These are phyloP conservation scores for Lotus japonicus DNA, from an alignment of 306 rosid genomes.

Conservation along the genomic window DNA sequence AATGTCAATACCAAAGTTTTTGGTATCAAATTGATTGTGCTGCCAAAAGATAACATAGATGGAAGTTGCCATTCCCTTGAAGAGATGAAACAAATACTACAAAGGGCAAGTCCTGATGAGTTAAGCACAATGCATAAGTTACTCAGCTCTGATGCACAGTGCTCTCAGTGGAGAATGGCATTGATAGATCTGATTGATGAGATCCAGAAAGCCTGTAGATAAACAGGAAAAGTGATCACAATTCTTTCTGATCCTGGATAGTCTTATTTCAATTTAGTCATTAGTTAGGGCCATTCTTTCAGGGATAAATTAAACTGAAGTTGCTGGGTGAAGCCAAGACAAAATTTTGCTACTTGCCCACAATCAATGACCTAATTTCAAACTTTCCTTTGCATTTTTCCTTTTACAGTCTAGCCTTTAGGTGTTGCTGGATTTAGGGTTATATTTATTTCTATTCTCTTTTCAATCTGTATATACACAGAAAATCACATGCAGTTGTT, in stretches of 20 bases:
- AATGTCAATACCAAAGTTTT: constrained; percentile 31
- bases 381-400: not conserved
- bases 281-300: constrained; percentile 53
- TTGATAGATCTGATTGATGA: constrained; percentile 46
- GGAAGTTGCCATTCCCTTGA: constrained; percentile 26
- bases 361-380: constrained; percentile 26
- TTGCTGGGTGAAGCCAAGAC: constrained; percentile 30
- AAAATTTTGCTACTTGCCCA: constrained; percentile 29
- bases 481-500: constrained; percentile 10
- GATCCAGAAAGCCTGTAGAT: constrained; percentile 43
- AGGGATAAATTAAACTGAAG: constrained; percentile 18
- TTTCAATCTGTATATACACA: constrained; percentile 21
- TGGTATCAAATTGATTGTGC: constrained; percentile 38
- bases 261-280: constrained; percentile 28
- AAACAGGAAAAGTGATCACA: constrained; percentile 30
- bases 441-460: constrained; percentile 11
- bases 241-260: constrained; percentile 44
- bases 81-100: constrained; percentile 33
- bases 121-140: constrained; percentile 40
- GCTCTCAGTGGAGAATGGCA: constrained; percentile 36
- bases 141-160: constrained; percentile 34
- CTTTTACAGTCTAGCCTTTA: constrained; percentile 14
- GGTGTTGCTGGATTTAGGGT: constrained; percentile 20
- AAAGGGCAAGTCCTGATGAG: constrained; percentile 54
- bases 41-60: constrained; percentile 12